Base-by-base conservation (phyloP, 106 monocot species). In the Allium sativum region DNA sequence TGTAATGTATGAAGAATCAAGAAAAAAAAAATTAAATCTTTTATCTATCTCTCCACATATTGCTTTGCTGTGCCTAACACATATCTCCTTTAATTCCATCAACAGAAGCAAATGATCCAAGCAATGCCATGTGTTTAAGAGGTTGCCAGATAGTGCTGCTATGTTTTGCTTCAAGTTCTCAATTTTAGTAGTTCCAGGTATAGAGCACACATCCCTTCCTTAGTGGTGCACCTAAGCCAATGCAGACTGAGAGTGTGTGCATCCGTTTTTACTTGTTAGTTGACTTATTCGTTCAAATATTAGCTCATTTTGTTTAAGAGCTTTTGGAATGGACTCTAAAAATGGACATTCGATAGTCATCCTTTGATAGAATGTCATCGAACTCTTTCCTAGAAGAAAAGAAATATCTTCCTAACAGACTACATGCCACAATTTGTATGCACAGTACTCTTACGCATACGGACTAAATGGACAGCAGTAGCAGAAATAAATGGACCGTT, bases 381-480 rank as follows among this genome's bases (percentile, higher is more conserved):
- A 59, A 1, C 42, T 59, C 43, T 42, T 40, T 40, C 6, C 59
- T 43, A 59, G 41, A 59, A 8, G 59, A 59, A 6, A 93, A 69
- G 72, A 93, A 93, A 12, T 88, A 84, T 57, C 88, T 72, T 18
- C 92, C 87, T 12, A 93, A 58, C 42, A 88, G 92, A 69, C 87
- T 88, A 53, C 88, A 93, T 44, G 92, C 77, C 48, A 93, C 92
- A 61, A 93, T 88, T 15, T 88, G 87, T 19, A 93, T 93, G 4
- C 88, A 84, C 52, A 93, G 92, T 65, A 88, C 92, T 71, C 92
- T 88, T n/a, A n/a, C n/a, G n/a, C n/a, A n/a, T n/a, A n/a, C n/a
- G n/a, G n/a, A n/a, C n/a, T n/a, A n/a, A n/a, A n/a, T n/a, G n/a
- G n/a, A n/a, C n/a, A n/a, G n/a, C n/a, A n/a, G n/a, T n/a, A n/a